Evolutionary conservation across 257 asterid genomes (phyloP), one percentile per base, ranked within the genome.

Genomic region (Coffea canephora): DNA sequence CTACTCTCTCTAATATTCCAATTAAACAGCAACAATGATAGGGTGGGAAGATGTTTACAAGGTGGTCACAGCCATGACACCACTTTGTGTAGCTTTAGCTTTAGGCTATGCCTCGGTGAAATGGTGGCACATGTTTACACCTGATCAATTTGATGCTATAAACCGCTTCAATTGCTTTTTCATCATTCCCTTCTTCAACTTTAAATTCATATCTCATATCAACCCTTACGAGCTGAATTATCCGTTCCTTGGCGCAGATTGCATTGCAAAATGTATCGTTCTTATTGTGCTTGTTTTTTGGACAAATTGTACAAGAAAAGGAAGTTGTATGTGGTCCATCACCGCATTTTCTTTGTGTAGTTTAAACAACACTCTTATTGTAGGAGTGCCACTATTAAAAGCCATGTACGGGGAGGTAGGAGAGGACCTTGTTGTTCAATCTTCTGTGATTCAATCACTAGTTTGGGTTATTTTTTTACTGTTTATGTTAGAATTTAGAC

Each of bases 371-470:
- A 77, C 85, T 2, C 88, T 85, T 39, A 82, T 86, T 11, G 86
- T 86, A 11, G 89, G 89, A 2, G 87, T 86, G n/a, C 89, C 89
- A 9, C 69, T 86, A 6, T 65, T 82, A 66, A 39, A 55, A 31
- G 89, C 89, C 48, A 86, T 86, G 89, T 86, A 86, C 54, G 89
- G 87, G 2, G 57, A 65, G 2, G 0, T 73, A 27, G 89, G 84
- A 8, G 80, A 31, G 19, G 84, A 86, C 46, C 79, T 86, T 46
- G 87, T 86, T 18, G 71, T 86, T 23, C 89, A 86, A 27, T 74
- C 87, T 8, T 84, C 84, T 6, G 81, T 77, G 2, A 73, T 79
- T 54, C 89, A 86, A 50, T 76, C 77, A 8, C 43, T 83, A 8
- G 4, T 86, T 18, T 86, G 89, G 89, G 57, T 86, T 3, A 69